Evolutionary conservation across 345 rosid species (phyloP).

Genomic region (Cardiospermum halicacabum): DNA sequence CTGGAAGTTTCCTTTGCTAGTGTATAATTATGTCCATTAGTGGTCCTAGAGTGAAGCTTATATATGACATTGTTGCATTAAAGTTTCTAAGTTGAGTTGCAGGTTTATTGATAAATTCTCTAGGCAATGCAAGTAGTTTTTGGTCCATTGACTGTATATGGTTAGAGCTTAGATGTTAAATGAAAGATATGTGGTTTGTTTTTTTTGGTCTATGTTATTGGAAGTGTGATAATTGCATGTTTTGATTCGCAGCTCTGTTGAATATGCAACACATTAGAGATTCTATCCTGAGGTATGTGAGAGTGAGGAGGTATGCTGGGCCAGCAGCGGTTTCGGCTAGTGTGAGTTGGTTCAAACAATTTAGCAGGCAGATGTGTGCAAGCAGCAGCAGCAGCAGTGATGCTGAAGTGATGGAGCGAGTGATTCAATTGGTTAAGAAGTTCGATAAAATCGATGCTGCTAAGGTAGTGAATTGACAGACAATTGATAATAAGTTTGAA

Average conservation of each 20-base stretch:
- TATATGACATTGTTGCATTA: not conserved
- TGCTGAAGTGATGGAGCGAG: slow-evolving; percentile 38
- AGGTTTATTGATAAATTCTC: not conserved
- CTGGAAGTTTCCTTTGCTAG: slow-evolving; percentile 4
- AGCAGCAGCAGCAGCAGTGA: slow-evolving; percentile 10
- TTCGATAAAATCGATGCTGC: slow-evolving; percentile 46
- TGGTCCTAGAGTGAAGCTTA: not conserved
- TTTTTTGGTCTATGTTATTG: not conserved
- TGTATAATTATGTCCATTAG: not conserved
- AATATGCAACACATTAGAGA: slow-evolving; percentile 40
- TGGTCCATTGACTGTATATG: not conserved
- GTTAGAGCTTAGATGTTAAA: not conserved
- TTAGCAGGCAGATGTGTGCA: slow-evolving; percentile 28
- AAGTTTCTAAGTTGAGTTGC: not conserved
- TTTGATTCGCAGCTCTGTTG: slow-evolving; percentile 12
- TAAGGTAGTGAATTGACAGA: slow-evolving; percentile 31
- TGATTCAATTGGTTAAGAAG: slow-evolving; percentile 47
- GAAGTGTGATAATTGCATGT: not conserved
- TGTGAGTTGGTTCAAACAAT: slow-evolving; percentile 22
- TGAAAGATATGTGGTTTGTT: not conserved
- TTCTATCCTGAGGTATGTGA: slow-evolving; percentile 40
- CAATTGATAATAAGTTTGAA: not conserved
- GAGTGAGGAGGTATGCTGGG: slow-evolving; percentile 29
- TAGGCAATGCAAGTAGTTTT: not conserved
- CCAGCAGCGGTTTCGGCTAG: slow-evolving; percentile 9